phyloP scores from a whole-genome alignment of 2,329 filamentous ascomycete species.

The Ophiostoma montium region DNA sequence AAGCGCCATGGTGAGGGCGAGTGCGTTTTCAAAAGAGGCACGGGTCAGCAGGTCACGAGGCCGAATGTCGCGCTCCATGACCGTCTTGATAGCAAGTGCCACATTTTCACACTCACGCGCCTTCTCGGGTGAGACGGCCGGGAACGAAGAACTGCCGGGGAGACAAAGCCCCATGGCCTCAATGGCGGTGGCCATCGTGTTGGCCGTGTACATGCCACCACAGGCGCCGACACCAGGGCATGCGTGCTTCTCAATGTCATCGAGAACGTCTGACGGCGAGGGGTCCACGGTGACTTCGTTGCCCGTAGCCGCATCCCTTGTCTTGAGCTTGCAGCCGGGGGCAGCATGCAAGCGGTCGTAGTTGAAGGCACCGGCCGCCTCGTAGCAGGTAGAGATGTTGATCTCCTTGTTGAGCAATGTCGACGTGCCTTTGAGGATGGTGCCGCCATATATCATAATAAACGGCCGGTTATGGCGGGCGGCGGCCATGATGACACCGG shows the following conservation, averaged over 20 bases:
- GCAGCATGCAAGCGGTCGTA: slow-evolving; percentile 67
- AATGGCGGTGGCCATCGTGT: slow-evolving; percentile 84
- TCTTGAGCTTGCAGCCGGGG: slow-evolving; percentile 10
- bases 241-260: slow-evolving; percentile 66
- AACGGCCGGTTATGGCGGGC: slow-evolving; percentile 84
- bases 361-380: slow-evolving; percentile 68
- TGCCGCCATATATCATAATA: slow-evolving; percentile 90
- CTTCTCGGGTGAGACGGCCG: slow-evolving; percentile 69
- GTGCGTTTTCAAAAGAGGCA: slow-evolving; percentile 70
- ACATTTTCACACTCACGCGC: slow-evolving; percentile 74
- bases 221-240: slow-evolving; percentile 65
- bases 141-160: slow-evolving; percentile 72
- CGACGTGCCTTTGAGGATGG: slow-evolving; percentile 78
- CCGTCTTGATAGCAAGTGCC: slow-evolving; percentile 61
- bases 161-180: slow-evolving; percentile 77
- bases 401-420: slow-evolving; percentile 60
- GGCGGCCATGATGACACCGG: slow-evolving; percentile 79
- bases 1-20: slow-evolving; percentile 84
- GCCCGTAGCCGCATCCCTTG: slow-evolving; percentile 23
- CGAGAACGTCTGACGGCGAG: slow-evolving; percentile 63
- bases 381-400: slow-evolving; percentile 82
- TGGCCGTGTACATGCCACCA: slow-evolving; percentile 80
- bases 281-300: slow-evolving; percentile 38
- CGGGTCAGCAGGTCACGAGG: slow-evolving; percentile 70
- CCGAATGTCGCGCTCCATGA: slow-evolving; percentile 71